Base-by-base conservation (phyloP, 176 grass and related monocot species). In the Musa beccarii region DNA sequence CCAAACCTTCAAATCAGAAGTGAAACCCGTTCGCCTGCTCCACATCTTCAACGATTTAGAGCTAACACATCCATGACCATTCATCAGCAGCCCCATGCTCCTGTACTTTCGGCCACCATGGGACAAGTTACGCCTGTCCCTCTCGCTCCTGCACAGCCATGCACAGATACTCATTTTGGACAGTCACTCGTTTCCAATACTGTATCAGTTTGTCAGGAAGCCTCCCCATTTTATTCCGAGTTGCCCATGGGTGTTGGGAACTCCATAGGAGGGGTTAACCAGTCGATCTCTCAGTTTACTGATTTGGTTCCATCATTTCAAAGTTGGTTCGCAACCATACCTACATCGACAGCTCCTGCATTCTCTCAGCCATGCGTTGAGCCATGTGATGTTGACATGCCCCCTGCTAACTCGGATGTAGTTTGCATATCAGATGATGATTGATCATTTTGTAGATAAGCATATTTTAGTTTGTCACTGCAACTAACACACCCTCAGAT, bases 1-100 rank as follows among this genome's bases (percentile, higher is more conserved):
- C 51, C 77, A 75, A 86, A 34, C 79, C 71, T 71, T 84, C 84
- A 78, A 75, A 71, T 29, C 57, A 65, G 73, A 79, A 69, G 75
- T 73, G 89, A 87, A 75, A 54, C 78, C 54, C 89, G 89, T 63
- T 78, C 89, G 11, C 89, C 86, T 82, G 81, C 90, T 75, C 90
- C 90, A 51, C 90, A 92, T 86, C 90, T 92, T 26, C 83, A 86
- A 74, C 77, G 85, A n/a, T 82, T 77, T 63, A 62, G 69, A 64
- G 68, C 81, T 63, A 75, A 53, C 10, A 23, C 74, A 59, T 53
- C 79, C 6, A 53, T 67, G 24, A 17, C 68, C 34, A 64, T 68
- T 64, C 84, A 84, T 55, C 56, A 72, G 51, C 86, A 84, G 49
- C 72, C 59, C 75, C 66, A 52, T 71, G 62, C 63, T 52, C 63